Evolutionary conservation across 192 early-diverging fungal species (phyloP).

Genomic region (Podila epicladia): DNA sequence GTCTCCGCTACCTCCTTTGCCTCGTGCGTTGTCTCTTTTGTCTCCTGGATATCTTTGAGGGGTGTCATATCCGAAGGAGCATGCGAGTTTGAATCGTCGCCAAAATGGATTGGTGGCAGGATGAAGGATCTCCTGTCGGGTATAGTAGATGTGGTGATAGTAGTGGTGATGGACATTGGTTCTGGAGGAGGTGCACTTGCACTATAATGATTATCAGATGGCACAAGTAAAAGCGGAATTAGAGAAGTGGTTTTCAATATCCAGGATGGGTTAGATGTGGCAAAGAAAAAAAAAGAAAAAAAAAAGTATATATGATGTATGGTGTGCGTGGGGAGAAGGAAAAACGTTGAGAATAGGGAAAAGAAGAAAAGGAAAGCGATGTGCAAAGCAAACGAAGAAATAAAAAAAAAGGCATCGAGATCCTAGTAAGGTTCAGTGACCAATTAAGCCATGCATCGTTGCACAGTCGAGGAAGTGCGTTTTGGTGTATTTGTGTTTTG

Average conservation of each 20-base stretch:
- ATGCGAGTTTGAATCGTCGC: background rate
- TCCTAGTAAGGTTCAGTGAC: no score
- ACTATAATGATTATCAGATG: background rate
- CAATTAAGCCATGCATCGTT: no score
- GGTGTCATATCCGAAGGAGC: background rate
- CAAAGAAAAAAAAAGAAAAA: background rate
- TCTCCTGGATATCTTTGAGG: background rate
- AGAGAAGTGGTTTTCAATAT: background rate
- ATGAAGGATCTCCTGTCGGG: constrained; percentile 14
- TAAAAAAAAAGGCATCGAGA: constrained; percentile 1
- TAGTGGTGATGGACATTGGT: constrained; percentile 1
- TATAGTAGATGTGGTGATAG: background rate
- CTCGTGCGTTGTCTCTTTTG: background rate
- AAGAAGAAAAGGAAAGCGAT: background rate
- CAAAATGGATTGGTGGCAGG: constrained; percentile 25
- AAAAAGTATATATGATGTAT: background rate
- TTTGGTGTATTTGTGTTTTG: no score
- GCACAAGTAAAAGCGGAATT: background rate
- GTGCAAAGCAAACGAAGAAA: background rate
- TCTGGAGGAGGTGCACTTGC: background rate
- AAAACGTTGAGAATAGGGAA: constrained; percentile 4
- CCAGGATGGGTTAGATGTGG: background rate
- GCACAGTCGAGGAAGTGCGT: background rate
- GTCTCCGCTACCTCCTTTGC: background rate
- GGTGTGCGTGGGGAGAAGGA: constrained; percentile 2